Conservation (phyloP, 257 asterid genomes). For the Solanum sejunctum region DNA sequence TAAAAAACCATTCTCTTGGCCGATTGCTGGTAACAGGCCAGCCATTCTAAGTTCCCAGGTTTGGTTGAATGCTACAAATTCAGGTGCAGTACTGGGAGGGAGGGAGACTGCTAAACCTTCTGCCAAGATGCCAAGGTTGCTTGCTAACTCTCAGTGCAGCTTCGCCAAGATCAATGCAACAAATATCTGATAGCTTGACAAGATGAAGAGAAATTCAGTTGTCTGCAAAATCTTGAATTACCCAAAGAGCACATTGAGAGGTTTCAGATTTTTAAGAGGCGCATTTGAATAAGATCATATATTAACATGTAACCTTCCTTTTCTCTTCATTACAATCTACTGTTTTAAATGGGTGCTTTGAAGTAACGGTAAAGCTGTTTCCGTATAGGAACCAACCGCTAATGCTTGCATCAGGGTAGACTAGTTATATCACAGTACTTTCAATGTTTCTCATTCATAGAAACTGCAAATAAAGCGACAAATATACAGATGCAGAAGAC, state of each 20-base stretch:
- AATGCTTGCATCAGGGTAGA: background rate
- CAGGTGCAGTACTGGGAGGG: background rate
- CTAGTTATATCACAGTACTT: background rate
- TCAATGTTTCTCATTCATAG: background rate
- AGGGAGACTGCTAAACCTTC: background rate
- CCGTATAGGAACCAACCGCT: background rate
- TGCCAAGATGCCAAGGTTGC: background rate
- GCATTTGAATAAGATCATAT: background rate
- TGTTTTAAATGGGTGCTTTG: background rate
- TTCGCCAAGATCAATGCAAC: conserved; percentile 43
- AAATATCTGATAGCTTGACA: conserved; percentile 36
- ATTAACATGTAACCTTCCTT: background rate
- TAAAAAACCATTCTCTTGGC: background rate
- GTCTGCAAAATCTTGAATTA: background rate
- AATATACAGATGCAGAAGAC: background rate
- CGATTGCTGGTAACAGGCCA: conserved; percentile 16
- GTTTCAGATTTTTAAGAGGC: background rate
- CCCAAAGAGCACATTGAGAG: background rate
- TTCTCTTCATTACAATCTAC: background rate
- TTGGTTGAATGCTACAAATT: background rate
- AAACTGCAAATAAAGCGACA: background rate
- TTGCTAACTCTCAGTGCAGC: conserved; percentile 22
- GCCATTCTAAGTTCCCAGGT: background rate
- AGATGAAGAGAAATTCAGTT: background rate
- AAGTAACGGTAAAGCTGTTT: too few species aligned